Base-by-base conservation (phyloP, 129 eudicot genomes). In the Dittrichia graveolens region DNA sequence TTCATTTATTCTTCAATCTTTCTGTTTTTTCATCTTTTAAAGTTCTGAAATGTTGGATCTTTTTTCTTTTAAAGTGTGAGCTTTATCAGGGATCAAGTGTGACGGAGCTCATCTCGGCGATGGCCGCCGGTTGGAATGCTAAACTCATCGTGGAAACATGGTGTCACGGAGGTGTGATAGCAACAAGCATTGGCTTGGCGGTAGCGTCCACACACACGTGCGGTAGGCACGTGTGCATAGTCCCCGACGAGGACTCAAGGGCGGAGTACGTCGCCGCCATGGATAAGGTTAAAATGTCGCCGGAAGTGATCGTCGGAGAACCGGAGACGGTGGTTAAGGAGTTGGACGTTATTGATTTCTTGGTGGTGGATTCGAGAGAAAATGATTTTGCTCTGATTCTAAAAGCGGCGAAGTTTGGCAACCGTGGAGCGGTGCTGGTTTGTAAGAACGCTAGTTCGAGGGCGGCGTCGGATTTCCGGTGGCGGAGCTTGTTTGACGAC, bases 81-180 rank as follows among this genome's bases (percentile, higher is more conserved):
- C 41, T 78, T 40, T 62, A 59, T 18, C 75, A 80, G 57, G 92
- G 86, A 78, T 86, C 93, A 41, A 80, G 89, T 15, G 89, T 82
- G 1, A 85, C 95, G 0, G 97, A 91, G 75, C 60, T 91, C 0
- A 60, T 91, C 8, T 91, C 97, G 0, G 95, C 97, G 35, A 91
- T 91, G 97, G 96, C 96, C 1, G 94, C 95, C 6, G 96, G 96
- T 1, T 90, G 94, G 94, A 83, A 87, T 49, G 86, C 96, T 0
- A 79, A 74, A 14, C 39, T 87, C 39, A 80, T 87, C 7, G 91
- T 87, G 9, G 94, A 87, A 64, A 87, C 95, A 16, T 90, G 89
- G 89, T 66, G 78, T 0, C 48, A 8, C 6, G 91, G 91, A 1
- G 91, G 82, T 11, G 60, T 61, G 7, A 73, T 68, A 35, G 67